Evolutionary conservation across 2,329 filamentous ascomycete genomes (phyloP).

Genomic region (Clathrospora elynae): DNA sequence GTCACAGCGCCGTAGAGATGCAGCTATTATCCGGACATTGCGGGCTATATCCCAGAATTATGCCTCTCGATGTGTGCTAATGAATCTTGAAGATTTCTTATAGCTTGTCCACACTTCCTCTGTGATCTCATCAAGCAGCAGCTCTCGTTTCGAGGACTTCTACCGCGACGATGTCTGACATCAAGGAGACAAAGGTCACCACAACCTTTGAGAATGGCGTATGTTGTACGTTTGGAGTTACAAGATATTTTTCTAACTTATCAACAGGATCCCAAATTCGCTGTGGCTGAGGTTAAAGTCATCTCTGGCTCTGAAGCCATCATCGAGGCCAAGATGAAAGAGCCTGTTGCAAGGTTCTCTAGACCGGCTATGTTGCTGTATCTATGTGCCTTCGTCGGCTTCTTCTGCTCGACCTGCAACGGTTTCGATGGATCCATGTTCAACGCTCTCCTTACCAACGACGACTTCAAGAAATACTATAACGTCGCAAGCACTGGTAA

Average conservation of each 20-base stretch:
- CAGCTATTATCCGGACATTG: constrained; percentile 21
- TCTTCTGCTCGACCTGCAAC: constrained; percentile 59
- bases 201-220: constrained; percentile 25
- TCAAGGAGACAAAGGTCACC: constrained; percentile 19
- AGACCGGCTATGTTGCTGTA: constrained; percentile 29
- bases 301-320: constrained; percentile 60
- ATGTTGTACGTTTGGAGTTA: constrained; percentile 1
- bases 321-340: constrained; percentile 61
- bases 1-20: constrained; percentile 11
- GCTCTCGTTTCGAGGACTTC: constrained; percentile 11
- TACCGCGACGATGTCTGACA: constrained; percentile 21
- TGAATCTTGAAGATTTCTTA: constrained; percentile 16
- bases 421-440: constrained; percentile 65
- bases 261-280: constrained; percentile 17
- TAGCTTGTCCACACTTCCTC: constrained; percentile 16
- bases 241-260: neutral
- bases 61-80: constrained; percentile 2
- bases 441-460: constrained; percentile 56
- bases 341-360: constrained; percentile 49
- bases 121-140: constrained; percentile 13
- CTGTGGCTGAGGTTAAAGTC: constrained; percentile 50
- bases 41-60: constrained; percentile 15
- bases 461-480: constrained; percentile 52
- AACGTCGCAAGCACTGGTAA: constrained; percentile 49
- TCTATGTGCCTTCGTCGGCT: constrained; percentile 38